A percentile compares a stretch with the other conserved stretches of the same genome.
phyloP scores from a whole-genome alignment of 257 asterid species.

The Schizonepeta tenuifolia region DNA sequence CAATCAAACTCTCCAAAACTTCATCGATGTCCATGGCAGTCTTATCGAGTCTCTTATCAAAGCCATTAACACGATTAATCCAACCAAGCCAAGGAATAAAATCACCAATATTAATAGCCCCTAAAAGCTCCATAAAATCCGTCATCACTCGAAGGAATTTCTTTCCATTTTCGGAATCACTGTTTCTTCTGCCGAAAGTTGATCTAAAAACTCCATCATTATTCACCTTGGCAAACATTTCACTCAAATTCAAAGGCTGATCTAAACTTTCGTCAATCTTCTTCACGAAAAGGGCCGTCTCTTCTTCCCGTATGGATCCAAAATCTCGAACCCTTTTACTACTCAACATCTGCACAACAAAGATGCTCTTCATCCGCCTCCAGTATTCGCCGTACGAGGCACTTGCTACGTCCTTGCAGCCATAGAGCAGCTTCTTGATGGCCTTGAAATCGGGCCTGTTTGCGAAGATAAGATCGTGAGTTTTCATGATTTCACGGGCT shows the following conservation, averaged over 20 bases:
- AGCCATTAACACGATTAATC: conserved; percentile 1
- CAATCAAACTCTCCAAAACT: conserved; percentile 16
- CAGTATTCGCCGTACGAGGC: not conserved
- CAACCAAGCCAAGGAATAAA: conserved; percentile 12
- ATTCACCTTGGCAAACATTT: not conserved
- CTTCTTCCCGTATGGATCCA: not conserved
- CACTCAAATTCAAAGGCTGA: not conserved
- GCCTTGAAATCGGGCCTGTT: not conserved
- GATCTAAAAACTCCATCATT: not conserved
- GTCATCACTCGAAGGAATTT: not conserved
- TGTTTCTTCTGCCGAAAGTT: not conserved
- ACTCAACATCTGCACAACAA: not conserved
- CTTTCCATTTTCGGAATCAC: not conserved
- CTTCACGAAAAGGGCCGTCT: not conserved
- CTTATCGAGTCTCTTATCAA: not conserved
- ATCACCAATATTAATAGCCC: not conserved
- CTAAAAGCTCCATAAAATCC: not conserved
- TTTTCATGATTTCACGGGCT: not conserved
- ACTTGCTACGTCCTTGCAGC: too few species aligned
- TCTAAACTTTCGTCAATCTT: not conserved
- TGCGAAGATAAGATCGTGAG: not conserved
- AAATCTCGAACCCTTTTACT: not conserved
- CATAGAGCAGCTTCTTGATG: not conserved
- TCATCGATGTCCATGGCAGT: not conserved
- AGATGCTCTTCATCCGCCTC: not conserved